Evolutionary conservation across 805 yeast species (phyloP).

Genomic region (Starmerella asiatica): DNA sequence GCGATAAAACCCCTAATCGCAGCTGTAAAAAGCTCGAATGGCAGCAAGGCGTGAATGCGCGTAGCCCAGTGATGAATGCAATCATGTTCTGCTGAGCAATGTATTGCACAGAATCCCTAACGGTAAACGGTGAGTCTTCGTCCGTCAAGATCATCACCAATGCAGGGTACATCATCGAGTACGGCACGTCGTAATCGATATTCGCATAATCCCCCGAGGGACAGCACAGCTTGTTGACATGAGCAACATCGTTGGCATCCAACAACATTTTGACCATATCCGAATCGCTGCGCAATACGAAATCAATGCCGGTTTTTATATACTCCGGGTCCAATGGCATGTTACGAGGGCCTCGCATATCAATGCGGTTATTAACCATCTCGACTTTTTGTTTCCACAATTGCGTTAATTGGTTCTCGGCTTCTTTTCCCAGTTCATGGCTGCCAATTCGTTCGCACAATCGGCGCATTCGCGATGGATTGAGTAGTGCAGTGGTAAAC

Average conservation of each 20-base stretch:
- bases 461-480: conserved; percentile 14
- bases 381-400: conserved; percentile 9
- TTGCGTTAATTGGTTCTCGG: conserved; percentile 7
- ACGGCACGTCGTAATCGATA: conserved; percentile 12
- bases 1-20: conserved; percentile 33
- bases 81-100: conserved; percentile 30
- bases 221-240: conserved; percentile 4
- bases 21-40: conserved; percentile 12
- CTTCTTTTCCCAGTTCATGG: conserved; percentile 9
- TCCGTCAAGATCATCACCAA: conserved; percentile 5
- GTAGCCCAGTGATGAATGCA: conserved; percentile 37
- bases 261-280: conserved; percentile 5
- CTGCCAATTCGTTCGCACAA: conserved; percentile 15
- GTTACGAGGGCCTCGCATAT: not conserved
- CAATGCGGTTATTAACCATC: not conserved
- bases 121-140: not conserved
- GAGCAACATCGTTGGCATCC: conserved; percentile 5
- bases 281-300: not conserved
- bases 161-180: conserved; percentile 10
- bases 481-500: conserved; percentile 9
- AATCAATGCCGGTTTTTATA: conserved; percentile 3
- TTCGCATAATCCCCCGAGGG: conserved; percentile 6
- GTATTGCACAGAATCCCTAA: conserved; percentile 1
- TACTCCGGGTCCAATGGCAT: conserved; percentile 7
- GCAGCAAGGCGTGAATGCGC: conserved; percentile 26